These are phyloP conservation scores for Chlamydomonas sphaeroides DNA, from an alignment of 139 green algal species.

Conservation along the genomic window DNA sequence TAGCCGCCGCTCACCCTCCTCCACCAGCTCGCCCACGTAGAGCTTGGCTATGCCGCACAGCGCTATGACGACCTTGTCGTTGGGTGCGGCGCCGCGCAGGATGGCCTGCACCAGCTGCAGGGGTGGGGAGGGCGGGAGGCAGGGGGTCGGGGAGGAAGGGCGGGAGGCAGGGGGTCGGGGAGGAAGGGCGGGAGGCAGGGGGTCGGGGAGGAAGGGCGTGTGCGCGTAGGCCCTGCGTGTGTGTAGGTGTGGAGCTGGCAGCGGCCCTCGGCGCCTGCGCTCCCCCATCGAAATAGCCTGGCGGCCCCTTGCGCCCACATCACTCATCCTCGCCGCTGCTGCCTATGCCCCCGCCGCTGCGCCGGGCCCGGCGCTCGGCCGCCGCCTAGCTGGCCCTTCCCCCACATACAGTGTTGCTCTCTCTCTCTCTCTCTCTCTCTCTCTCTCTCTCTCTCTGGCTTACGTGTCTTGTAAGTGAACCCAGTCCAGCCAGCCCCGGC, in stretches of 20 bases:
- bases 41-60: slow-evolving; percentile 78
- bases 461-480: neutral
- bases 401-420: too few species aligned
- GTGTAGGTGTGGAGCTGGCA: too few species aligned
- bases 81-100: slow-evolving; percentile 23
- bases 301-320: too few species aligned
- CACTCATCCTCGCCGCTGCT: too few species aligned
- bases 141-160: neutral
- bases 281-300: too few species aligned
- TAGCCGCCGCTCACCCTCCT: slow-evolving; percentile 56
- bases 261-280: too few species aligned
- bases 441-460: too few species aligned
- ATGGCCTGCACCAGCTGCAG: slow-evolving; percentile 57
- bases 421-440: too few species aligned
- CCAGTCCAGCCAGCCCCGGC: too few species aligned
- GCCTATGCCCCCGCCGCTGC: too few species aligned
- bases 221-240: too few species aligned
- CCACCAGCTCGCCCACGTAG: slow-evolving; percentile 83
- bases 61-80: slow-evolving; percentile 66
- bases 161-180: neutral
- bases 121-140: neutral
- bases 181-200: neutral
- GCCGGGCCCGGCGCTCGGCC: too few species aligned
- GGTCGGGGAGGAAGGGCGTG: neutral
- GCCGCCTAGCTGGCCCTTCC: neutral